Percentiles rank a stretch among this genome's conserved stretches.
phyloP scores from a whole-genome alignment of 73 alveolate species.

The Effrenium voratum region DNA sequence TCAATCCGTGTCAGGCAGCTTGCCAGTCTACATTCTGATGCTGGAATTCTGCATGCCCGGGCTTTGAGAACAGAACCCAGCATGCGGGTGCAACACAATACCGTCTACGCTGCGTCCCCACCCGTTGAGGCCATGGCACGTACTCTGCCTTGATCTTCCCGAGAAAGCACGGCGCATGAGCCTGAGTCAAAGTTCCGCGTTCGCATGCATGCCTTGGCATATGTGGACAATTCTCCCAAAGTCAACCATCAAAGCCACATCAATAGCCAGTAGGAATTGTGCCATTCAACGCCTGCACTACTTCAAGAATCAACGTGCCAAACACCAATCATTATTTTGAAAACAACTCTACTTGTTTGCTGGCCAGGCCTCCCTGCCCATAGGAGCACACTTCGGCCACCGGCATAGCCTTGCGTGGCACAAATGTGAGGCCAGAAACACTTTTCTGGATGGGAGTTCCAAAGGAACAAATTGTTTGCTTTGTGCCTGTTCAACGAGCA shows the following conservation, averaged over 20 bases:
- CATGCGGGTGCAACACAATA: too few relatives aligned
- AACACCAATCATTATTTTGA: background rate
- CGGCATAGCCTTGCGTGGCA: conserved; percentile 45
- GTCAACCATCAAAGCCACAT: background rate
- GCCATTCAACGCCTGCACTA: background rate
- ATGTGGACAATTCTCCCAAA: too few relatives aligned
- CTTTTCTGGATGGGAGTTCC: too few relatives aligned
- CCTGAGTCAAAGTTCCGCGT: background rate
- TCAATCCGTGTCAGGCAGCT: background rate
- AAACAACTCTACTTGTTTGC: background rate
- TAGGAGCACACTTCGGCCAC: conserved; percentile 64
- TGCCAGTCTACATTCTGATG: background rate
- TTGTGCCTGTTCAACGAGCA: too few relatives aligned
- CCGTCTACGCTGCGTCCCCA: too few relatives aligned
- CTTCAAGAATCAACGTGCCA: background rate
- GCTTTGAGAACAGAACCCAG: too few relatives aligned
- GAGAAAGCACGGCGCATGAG: conserved; percentile 74
- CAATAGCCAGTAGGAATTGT: background rate
- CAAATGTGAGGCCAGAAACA: too few relatives aligned
- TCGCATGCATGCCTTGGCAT: too few relatives aligned
- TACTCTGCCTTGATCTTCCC: conserved; percentile 28
- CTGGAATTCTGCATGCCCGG: too few relatives aligned
- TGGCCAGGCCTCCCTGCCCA: background rate
- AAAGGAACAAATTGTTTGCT: too few relatives aligned
- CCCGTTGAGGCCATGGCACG: conserved; percentile 12